phyloP scores from a whole-genome alignment of 169 alveolate species.

The Theileria parva region DNA sequence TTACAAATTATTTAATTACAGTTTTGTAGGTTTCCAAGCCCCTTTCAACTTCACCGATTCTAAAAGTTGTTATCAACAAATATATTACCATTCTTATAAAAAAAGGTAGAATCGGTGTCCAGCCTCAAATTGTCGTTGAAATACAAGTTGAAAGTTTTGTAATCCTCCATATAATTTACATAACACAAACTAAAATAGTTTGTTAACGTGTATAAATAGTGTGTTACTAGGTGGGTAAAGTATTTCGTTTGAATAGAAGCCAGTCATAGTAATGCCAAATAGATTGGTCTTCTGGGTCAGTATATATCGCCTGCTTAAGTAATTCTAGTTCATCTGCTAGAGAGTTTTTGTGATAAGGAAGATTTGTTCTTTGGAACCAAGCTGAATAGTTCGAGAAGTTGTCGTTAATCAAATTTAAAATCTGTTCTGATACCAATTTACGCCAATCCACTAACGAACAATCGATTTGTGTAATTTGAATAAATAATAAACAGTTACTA shows the following conservation, averaged over 20 bases:
- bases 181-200: background rate
- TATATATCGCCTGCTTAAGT: constrained; percentile 52
- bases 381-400: constrained; percentile 63
- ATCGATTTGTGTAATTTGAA: background rate
- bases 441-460: constrained; percentile 9
- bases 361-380: constrained; percentile 45
- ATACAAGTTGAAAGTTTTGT: constrained; percentile 16
- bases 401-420: constrained; percentile 38
- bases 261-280: constrained; percentile 59
- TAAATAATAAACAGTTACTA: background rate
- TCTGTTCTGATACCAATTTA: constrained; percentile 16
- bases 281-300: constrained; percentile 67
- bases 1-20: background rate
- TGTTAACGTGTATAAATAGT: background rate
- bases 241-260: constrained; percentile 42
- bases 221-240: constrained; percentile 27
- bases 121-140: constrained; percentile 44
- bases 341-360: constrained; percentile 21
- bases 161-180: constrained; percentile 3
- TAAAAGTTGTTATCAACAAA: constrained; percentile 5
- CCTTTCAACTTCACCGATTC: constrained; percentile 27
- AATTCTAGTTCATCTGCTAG: constrained; percentile 23
- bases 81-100: background rate
- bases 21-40: constrained; percentile 6
- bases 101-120: constrained; percentile 13